Base-by-base conservation (phyloP, 345 rosid genomes). In the Turnera subulata region DNA sequence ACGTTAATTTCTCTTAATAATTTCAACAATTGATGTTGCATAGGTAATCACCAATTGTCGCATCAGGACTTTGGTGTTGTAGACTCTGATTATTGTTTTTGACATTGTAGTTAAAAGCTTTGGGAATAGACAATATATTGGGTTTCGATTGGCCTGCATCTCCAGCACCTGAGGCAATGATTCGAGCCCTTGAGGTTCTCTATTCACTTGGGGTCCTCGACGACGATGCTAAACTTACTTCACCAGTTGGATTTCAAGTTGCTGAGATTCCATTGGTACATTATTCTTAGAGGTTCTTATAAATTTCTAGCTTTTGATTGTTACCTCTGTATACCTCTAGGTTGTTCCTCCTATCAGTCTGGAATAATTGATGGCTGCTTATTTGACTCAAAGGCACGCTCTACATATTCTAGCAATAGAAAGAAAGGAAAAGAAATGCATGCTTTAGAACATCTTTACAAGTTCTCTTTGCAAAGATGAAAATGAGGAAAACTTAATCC, bases 71-170 rank as follows among this genome's bases (percentile, higher is more conserved):
- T 21, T 54, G n/a, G 17, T 26, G 5, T 52, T 62, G 8, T 25
- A 19, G 33, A 16, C 26, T 16, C 62, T 52, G 37, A 59, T 42
- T 62, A 7, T 29, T 66, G n/a, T 61, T 24, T 33, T 56, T 40
- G 49, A 52, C 35, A 47, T 67, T 52, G 46, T 84, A 89, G 97
- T 68, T 93, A 63, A 93, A 93, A 77, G 94, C 99, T 49, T 73
- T 89, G 61, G 97, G 99, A 17, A 85, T 93, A 70, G 99, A 93
- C 74, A 93, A 89, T 76, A 86, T 92, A 33, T 63, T 85, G 72
- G 91, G 96, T 58, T 93, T 93, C 64, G 88, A 89, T 64, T 89
- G 99, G 97, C 91, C 87, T 22, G 86, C 99, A 62, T 83, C 99
- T 77, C 97, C 97, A 56, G 71, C 97, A 26, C 86, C 97, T 18